phyloP scores from a whole-genome alignment of 208 protist species.

The Plasmodiophora brassicae region DNA sequence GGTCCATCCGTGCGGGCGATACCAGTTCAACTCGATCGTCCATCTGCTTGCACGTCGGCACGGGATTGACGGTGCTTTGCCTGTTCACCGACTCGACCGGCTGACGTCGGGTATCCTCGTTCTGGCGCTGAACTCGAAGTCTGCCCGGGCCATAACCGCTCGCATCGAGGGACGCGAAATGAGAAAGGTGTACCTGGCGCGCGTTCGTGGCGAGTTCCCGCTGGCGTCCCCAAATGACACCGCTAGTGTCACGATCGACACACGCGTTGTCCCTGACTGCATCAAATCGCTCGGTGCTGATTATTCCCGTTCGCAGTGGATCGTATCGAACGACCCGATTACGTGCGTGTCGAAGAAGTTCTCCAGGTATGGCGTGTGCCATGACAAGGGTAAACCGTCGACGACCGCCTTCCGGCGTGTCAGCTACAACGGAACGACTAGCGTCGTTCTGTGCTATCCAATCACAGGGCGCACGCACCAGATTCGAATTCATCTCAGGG shows the following conservation, averaged over 20 bases:
- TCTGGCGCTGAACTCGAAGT: not conserved
- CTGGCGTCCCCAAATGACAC: no score
- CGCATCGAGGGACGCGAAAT: not conserved
- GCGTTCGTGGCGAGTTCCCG: slow-evolving; percentile 1
- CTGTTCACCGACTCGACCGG: slow-evolving; percentile 3
- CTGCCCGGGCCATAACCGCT: not conserved
- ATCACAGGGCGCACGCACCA: slow-evolving; percentile 32
- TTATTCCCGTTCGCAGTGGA: not conserved
- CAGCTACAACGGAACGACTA: not conserved
- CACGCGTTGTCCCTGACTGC: not conserved
- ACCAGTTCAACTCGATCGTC: slow-evolving; percentile 33
- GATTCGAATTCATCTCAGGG: slow-evolving; percentile 39
- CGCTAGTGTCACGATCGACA: not conserved
- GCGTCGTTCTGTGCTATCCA: slow-evolving; percentile 17
- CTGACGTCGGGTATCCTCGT: not conserved
- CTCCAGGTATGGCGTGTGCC: not conserved
- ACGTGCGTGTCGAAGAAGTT: not conserved
- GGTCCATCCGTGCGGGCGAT: not conserved
- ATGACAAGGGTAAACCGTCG: not conserved
- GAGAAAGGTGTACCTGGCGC: not conserved
- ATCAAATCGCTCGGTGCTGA: not conserved
- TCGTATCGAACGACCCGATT: slow-evolving; percentile 20
- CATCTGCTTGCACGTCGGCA: not conserved
- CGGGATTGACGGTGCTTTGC: not conserved
- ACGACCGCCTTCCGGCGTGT: not conserved